phyloP scores from a whole-genome alignment of 306 rosid genomes.

The Castanopsis chinensis region DNA sequence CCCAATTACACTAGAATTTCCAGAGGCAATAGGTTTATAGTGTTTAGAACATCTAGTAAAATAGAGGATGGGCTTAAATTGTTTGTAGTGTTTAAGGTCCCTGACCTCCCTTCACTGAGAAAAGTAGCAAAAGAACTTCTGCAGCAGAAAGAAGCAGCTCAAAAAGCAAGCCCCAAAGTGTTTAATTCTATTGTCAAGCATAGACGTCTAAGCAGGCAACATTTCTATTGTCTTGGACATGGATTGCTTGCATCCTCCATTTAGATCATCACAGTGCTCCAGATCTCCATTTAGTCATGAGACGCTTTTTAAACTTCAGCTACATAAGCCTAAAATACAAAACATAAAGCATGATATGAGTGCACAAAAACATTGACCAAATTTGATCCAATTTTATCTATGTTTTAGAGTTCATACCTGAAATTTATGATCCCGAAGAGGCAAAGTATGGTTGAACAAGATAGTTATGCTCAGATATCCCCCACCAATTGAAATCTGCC shows the following conservation, averaged over 20 bases:
- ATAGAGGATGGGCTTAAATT: too few relatives aligned
- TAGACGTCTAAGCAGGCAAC: too few relatives aligned
- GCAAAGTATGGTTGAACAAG: neutral
- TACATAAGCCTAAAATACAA: neutral
- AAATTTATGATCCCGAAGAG: neutral
- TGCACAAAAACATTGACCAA: neutral
- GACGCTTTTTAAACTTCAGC: neutral
- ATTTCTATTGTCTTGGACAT: neutral
- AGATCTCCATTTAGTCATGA: neutral
- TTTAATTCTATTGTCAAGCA: too few relatives aligned
- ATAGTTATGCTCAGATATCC: too few relatives aligned
- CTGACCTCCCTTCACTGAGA: too few relatives aligned
- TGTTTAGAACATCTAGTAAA: too few relatives aligned
- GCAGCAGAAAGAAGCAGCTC: too few relatives aligned
- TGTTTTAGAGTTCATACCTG: neutral
- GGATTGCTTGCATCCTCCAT: neutral
- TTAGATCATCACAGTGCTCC: neutral
- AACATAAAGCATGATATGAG: neutral
- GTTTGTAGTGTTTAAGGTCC: too few relatives aligned
- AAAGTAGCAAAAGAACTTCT: too few relatives aligned
- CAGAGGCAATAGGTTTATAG: too few relatives aligned
- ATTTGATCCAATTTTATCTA: neutral
- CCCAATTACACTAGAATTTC: too few relatives aligned
- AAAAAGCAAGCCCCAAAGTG: too few relatives aligned
- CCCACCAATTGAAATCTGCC: neutral